A percentile compares a stretch with the other conserved stretches of the same genome.
Evolutionary conservation across 495 filamentous ascomycete species (phyloP).

Genomic region (Xylaria intraflava): DNA sequence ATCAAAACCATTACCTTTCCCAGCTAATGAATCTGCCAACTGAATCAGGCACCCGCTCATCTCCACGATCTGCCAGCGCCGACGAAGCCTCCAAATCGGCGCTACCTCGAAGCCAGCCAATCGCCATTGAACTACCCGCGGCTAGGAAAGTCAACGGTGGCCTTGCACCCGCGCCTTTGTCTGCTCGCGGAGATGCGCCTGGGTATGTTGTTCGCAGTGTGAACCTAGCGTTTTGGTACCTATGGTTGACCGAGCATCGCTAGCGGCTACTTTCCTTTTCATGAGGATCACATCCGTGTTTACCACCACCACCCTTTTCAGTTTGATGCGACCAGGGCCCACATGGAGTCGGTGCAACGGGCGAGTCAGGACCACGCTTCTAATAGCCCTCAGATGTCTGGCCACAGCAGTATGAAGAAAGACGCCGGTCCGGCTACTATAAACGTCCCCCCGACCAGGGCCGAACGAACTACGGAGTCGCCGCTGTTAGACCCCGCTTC

Average conservation of each 20-base stretch:
- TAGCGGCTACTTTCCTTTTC: slow-evolving; percentile 48
- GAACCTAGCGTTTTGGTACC: background rate
- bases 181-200: slow-evolving; percentile 44
- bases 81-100: slow-evolving; percentile 16
- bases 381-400: background rate
- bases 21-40: slow-evolving; percentile 21
- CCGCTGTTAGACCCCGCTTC: slow-evolving; percentile 14
- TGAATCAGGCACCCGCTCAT: slow-evolving; percentile 16
- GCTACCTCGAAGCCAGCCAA: slow-evolving; percentile 32
- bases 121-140: slow-evolving; percentile 39
- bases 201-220: slow-evolving; percentile 34
- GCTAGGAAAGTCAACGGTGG: slow-evolving; percentile 26
- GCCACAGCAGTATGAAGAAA: background rate
- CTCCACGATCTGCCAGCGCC: slow-evolving; percentile 6
- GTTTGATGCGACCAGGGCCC: slow-evolving; percentile 29
- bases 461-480: slow-evolving; percentile 15
- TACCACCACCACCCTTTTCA: slow-evolving; percentile 38
- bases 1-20: slow-evolving; percentile 2
- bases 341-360: slow-evolving; percentile 25
- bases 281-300: slow-evolving; percentile 38
- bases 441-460: slow-evolving; percentile 7
- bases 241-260: background rate
- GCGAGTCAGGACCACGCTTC: slow-evolving; percentile 22
- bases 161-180: slow-evolving; percentile 34
- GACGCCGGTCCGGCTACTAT: slow-evolving; percentile 9